phyloP scores from a whole-genome alignment of 2,329 filamentous ascomycete species.

The Colletotrichum spinosum region DNA sequence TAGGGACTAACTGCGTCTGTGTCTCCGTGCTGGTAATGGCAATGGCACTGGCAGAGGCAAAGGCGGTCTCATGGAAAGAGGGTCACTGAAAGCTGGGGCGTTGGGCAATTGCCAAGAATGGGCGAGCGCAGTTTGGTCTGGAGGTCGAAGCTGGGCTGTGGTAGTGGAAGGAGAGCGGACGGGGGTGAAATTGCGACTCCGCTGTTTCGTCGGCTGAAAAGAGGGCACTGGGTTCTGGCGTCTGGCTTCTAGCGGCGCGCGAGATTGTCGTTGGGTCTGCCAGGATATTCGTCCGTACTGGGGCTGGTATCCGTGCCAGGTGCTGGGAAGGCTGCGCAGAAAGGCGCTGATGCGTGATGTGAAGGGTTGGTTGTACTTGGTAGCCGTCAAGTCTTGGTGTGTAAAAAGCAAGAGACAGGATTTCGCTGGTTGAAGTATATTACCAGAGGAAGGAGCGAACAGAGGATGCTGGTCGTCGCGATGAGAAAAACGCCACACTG shows the following conservation, averaged over 20 bases:
- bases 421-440: constrained; percentile 16
- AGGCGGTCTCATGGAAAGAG: constrained; percentile 21
- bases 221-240: constrained; percentile 21
- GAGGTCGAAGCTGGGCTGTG: constrained; percentile 19
- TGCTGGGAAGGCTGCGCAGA: neutral
- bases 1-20: no score
- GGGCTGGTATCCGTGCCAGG: no score
- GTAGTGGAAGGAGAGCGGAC: constrained; percentile 4
- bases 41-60: neutral
- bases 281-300: constrained; percentile 23
- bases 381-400: no score
- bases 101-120: constrained; percentile 31
- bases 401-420: neutral
- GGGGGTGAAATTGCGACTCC: constrained; percentile 37
- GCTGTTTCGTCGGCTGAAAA: constrained; percentile 36
- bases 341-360: neutral
- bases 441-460: neutral
- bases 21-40: neutral
- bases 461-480: neutral
- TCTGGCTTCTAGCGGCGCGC: constrained; percentile 29
- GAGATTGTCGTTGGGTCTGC: constrained; percentile 31
- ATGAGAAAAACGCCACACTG: no score
- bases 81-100: constrained; percentile 28
- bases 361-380: no score
- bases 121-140: constrained; percentile 26